Evolutionary conservation across 345 rosid species (phyloP).

Genomic region (Excoecaria agallocha): DNA sequence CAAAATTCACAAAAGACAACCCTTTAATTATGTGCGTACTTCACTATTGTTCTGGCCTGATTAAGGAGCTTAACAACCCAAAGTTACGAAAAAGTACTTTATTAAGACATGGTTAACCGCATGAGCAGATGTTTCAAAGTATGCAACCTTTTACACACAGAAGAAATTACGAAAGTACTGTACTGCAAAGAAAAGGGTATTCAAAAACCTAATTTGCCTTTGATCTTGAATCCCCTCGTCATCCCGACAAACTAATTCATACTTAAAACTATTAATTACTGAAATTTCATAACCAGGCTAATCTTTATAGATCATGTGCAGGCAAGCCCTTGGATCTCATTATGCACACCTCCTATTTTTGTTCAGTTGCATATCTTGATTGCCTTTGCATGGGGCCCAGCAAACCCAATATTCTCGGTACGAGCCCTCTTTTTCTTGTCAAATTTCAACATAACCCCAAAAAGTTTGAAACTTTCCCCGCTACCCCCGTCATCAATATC

Average conservation of each 20-base stretch:
- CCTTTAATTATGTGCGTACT: too few relatives aligned
- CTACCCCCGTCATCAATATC: slow-evolving; percentile 19
- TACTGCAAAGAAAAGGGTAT: not conserved
- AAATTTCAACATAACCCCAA: slow-evolving; percentile 77
- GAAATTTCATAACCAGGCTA: too few relatives aligned
- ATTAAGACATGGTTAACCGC: not conserved
- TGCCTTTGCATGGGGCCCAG: slow-evolving; percentile 52
- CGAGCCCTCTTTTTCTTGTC: slow-evolving; percentile 59
- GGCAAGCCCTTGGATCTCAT: not conserved
- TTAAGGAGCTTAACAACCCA: too few relatives aligned
- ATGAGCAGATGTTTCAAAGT: not conserved
- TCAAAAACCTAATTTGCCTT: slow-evolving; percentile 24
- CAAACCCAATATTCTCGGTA: slow-evolving; percentile 48
- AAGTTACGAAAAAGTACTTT: not conserved
- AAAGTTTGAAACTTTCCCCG: slow-evolving; percentile 60
- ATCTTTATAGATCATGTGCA: not conserved
- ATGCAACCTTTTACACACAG: not conserved
- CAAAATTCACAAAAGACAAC: too few relatives aligned
- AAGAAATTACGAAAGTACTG: not conserved
- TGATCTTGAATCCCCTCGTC: slow-evolving; percentile 12
- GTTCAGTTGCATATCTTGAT: slow-evolving; percentile 69
- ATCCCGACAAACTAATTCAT: not conserved
- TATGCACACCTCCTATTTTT: not conserved
- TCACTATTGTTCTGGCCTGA: too few relatives aligned
- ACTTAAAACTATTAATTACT: not conserved